These are phyloP conservation scores for Paramecium biaurelia DNA, from an alignment of 73 alveolate genomes.

Conservation along the genomic window DNA sequence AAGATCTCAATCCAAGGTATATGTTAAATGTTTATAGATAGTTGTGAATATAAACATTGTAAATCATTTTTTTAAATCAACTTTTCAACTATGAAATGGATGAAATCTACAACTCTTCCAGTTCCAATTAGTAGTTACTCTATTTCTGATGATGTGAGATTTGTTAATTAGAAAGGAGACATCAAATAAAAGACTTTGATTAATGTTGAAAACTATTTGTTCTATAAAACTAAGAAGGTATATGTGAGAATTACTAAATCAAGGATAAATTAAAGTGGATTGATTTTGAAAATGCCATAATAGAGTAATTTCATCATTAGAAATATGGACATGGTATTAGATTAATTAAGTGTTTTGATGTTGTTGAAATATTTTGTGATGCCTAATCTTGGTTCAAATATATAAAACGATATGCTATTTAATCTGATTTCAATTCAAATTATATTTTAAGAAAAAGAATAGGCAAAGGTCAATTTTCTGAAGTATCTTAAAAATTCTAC, in stretches of 20 bases:
- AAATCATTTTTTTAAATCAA: neutral
- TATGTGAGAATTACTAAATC: neutral
- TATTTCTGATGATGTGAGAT: neutral
- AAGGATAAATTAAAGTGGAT: constrained; percentile 8
- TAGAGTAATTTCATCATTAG: neutral
- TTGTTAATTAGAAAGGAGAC: neutral
- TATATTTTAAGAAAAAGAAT: neutral
- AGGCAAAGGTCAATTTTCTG: neutral
- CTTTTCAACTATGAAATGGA: neutral
- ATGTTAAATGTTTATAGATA: neutral
- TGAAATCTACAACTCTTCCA: neutral
- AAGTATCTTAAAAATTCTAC: neutral
- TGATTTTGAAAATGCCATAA: neutral
- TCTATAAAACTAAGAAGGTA: neutral
- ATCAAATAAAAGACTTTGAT: neutral
- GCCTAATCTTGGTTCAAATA: neutral
- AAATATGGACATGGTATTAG: neutral
- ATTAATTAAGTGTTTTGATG: neutral
- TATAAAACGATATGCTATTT: neutral
- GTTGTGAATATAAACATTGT: constrained; percentile 14
- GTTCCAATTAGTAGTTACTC: neutral
- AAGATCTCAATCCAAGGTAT: constrained; percentile 22
- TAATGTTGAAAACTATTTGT: neutral
- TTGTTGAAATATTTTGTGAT: neutral
- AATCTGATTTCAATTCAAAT: neutral